Base-by-base conservation (phyloP, 1,139 yeast genomes). In the Geotrichum carabidarum region DNA sequence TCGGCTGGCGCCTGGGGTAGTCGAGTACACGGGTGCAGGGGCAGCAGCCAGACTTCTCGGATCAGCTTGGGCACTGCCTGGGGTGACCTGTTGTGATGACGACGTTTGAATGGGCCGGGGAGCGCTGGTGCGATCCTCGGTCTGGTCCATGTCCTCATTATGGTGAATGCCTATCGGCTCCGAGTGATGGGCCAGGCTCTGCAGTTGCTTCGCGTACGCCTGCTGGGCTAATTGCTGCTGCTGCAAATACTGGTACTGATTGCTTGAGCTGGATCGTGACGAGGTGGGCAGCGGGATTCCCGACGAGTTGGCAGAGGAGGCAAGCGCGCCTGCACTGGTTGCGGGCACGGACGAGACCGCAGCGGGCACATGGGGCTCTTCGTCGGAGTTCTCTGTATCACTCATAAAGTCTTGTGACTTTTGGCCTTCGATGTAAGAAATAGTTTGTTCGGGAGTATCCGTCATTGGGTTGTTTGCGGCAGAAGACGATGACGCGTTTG, bases 141-240 rank as follows among this genome's bases (percentile, higher is more conserved):
- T 12, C 27, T 31, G 36, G 48, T 35, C 48, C 41, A 35, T 35
- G 32, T 17, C 40, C 15, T 32, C 49, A 36, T 12, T 18, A 3
- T 34, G 38, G 7, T 17, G 62, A 42, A 60, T 60, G 31, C 62
- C 63, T n/a, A 60, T 55, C 4, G 63, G 62, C 50, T 56, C 59
- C 6, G 60, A 11, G 57, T 36, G 54, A 8, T 27, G 22, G 14
- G 32, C 8, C 55, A 22, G 46, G 18, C 55, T 47, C 50, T 57
- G 58, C 9, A 55, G 49, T 51, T 59, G 62, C 30, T 55, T 53
- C 8, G 54, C 48, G 43, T 53, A 58, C 18, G 60, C 59, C 53
- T 60, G 62, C 45, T 59, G 62, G 8, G 62, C 58, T 44, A 58
- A 49, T 50, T 60, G 62, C 51, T 59, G 63, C 47, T 59, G 63